phyloP scores from a whole-genome alignment of 2,329 filamentous ascomycete species.

The Fusarium sp. region DNA sequence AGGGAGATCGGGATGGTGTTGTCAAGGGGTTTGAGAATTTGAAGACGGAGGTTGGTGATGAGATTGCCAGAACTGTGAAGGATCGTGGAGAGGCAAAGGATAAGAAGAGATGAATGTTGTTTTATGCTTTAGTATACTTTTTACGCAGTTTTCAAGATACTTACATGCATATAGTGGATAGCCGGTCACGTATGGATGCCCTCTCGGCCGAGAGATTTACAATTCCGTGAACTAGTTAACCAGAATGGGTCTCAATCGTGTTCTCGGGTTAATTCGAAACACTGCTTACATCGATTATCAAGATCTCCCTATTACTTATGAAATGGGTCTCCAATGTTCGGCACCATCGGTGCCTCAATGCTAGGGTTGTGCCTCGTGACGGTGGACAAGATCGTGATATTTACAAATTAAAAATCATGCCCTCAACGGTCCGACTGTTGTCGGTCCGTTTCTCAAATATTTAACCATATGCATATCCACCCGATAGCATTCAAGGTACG shows the following conservation, averaged over 20 bases:
- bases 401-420: no score
- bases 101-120: background rate
- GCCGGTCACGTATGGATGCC: no score
- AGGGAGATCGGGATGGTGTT: conserved; percentile 68
- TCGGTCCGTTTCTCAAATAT: conserved; percentile 12
- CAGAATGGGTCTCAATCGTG: no score
- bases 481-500: background rate
- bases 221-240: no score
- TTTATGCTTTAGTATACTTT: background rate
- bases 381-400: no score
- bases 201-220: no score
- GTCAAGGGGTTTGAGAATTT: conserved; percentile 64
- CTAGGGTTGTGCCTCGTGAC: no score
- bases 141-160: background rate
- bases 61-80: conserved; percentile 49
- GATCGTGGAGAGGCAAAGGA: conserved; percentile 39
- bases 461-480: no score
- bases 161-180: background rate
- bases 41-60: conserved; percentile 45
- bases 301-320: no score
- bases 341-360: no score
- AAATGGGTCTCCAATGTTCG: no score
- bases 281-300: no score
- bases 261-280: rapidly evolving
- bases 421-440: background rate